These are phyloP conservation scores for Nemania abortiva DNA, from an alignment of 2,329 filamentous ascomycete genomes.

Conservation along the genomic window DNA sequence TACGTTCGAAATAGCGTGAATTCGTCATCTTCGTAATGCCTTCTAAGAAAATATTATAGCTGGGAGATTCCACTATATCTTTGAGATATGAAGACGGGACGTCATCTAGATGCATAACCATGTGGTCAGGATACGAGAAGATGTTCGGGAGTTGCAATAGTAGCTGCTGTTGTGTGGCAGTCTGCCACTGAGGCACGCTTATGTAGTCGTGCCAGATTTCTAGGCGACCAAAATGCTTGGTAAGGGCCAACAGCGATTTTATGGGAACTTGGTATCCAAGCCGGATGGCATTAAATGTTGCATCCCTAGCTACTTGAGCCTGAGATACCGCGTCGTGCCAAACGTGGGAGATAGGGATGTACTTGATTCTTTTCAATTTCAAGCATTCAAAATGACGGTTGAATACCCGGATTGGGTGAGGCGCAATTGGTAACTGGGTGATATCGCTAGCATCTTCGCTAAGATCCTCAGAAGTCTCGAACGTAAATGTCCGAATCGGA, in stretches of 20 bases:
- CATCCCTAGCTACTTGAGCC: slow-evolving; percentile 26
- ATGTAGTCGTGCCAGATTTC: slow-evolving; percentile 34
- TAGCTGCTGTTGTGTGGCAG: slow-evolving; percentile 26
- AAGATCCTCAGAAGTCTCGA: slow-evolving; percentile 31
- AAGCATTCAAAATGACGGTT: slow-evolving; percentile 34
- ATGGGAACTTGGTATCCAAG: slow-evolving; percentile 33
- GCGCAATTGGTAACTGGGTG: slow-evolving; percentile 29
- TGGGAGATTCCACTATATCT: slow-evolving; percentile 13
- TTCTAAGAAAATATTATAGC: slow-evolving; percentile 23
- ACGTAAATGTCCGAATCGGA: slow-evolving; percentile 31
- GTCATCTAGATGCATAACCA: slow-evolving; percentile 32
- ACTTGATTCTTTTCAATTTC: slow-evolving; percentile 29
- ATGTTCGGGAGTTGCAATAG: slow-evolving; percentile 28
- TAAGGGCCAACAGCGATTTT: slow-evolving; percentile 22
- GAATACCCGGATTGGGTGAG: slow-evolving; percentile 28
- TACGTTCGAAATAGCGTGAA: slow-evolving; percentile 30
- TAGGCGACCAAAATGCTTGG: slow-evolving; percentile 16
- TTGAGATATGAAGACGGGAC: slow-evolving; percentile 24
- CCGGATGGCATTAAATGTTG: slow-evolving; percentile 15
- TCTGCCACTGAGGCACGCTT: slow-evolving; percentile 32
- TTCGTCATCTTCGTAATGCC: slow-evolving; percentile 29
- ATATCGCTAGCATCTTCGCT: slow-evolving; percentile 28
- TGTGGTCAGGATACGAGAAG: slow-evolving; percentile 28
- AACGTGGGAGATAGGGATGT: slow-evolving; percentile 33
- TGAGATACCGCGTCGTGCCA: slow-evolving; percentile 30